Percentiles rank a stretch among this genome's conserved stretches.
These are phyloP conservation scores for Dichotomopilus funicola DNA, from an alignment of 2,329 filamentous ascomycete species.

Conservation along the genomic window DNA sequence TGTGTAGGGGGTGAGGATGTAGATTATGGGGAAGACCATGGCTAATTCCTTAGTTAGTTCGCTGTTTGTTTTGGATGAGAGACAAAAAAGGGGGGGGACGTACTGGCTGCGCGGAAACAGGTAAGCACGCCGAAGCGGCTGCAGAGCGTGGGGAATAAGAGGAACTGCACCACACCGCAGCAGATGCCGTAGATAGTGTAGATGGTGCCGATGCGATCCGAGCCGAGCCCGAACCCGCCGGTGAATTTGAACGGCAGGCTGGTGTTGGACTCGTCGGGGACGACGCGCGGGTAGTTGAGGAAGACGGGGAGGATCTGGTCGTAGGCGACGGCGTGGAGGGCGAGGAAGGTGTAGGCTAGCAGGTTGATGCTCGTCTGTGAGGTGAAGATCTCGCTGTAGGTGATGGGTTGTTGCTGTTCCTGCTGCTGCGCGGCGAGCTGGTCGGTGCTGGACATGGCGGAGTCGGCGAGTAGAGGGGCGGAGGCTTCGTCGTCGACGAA, in stretches of 20 bases:
- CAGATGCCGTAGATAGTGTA: constrained; percentile 77
- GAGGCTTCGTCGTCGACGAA: constrained; percentile 52
- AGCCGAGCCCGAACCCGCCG: constrained; percentile 69
- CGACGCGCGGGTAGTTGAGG: constrained; percentile 64
- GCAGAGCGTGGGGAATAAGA: constrained; percentile 73
- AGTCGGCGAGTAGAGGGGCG: constrained; percentile 44
- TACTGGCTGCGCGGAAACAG: constrained; percentile 61
- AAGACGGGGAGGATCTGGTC: constrained; percentile 88
- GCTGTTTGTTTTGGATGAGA: neutral
- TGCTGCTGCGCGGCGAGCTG: constrained; percentile 21
- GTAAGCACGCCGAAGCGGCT: constrained; percentile 64
- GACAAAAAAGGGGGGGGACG: constrained; percentile 19
- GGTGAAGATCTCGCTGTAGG: constrained; percentile 26
- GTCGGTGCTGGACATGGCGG: constrained; percentile 24
- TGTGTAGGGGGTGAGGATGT: constrained; percentile 76
- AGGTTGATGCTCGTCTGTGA: constrained; percentile 38
- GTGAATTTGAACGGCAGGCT: constrained; percentile 72
- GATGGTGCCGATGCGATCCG: constrained; percentile 72
- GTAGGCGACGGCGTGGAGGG: constrained; percentile 74
- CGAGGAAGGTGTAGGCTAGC: constrained; percentile 70
- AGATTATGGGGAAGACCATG: constrained; percentile 64
- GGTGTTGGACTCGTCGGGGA: constrained; percentile 48
- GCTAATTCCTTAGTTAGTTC: constrained; percentile 31
- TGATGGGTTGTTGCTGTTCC: constrained; percentile 7
- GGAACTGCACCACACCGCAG: constrained; percentile 77